These are phyloP conservation scores for Flaveria sonorensis DNA, from an alignment of 129 eudicot species.

Conservation along the genomic window DNA sequence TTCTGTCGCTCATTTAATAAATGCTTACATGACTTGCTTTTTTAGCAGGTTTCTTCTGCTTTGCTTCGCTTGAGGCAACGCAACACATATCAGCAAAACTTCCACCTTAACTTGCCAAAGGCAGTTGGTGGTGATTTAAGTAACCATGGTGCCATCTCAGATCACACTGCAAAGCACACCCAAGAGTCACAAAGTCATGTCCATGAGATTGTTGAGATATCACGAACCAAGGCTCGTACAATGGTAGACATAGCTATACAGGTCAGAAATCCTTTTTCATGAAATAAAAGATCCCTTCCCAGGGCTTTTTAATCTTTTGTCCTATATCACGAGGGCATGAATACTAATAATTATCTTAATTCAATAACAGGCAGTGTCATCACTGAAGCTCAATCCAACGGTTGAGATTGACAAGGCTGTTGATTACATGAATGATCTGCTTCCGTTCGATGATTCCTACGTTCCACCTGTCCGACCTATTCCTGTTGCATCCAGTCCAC, in stretches of 20 bases:
- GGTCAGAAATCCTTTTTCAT: conserved; percentile 43
- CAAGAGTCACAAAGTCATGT: conserved; percentile 60
- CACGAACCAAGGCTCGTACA: conserved; percentile 67
- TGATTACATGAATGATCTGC: conserved; percentile 62
- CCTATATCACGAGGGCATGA: neutral
- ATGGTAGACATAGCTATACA: conserved; percentile 87
- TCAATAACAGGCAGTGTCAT: conserved; percentile 57
- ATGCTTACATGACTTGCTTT: conserved; percentile 16
- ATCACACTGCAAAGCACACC: conserved; percentile 43
- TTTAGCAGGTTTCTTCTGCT: conserved; percentile 72
- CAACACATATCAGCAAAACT: conserved; percentile 62
- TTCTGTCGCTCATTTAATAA: neutral
- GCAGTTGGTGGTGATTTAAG: conserved; percentile 35
- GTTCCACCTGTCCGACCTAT: conserved; percentile 30
- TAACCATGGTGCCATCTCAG: conserved; percentile 39
- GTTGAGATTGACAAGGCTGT: conserved; percentile 70
- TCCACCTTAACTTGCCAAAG: conserved; percentile 43
- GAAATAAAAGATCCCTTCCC: neutral
- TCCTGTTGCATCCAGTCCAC: conserved; percentile 18
- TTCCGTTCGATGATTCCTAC: conserved; percentile 53
- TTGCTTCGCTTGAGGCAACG: conserved; percentile 68
- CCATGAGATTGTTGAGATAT: conserved; percentile 75
- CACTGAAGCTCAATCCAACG: conserved; percentile 46
- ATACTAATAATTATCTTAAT: conserved; percentile 12
- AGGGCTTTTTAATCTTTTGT: neutral